phyloP scores from a whole-genome alignment of 2,329 filamentous ascomycete genomes.

The Arthroderma uncinatum region DNA sequence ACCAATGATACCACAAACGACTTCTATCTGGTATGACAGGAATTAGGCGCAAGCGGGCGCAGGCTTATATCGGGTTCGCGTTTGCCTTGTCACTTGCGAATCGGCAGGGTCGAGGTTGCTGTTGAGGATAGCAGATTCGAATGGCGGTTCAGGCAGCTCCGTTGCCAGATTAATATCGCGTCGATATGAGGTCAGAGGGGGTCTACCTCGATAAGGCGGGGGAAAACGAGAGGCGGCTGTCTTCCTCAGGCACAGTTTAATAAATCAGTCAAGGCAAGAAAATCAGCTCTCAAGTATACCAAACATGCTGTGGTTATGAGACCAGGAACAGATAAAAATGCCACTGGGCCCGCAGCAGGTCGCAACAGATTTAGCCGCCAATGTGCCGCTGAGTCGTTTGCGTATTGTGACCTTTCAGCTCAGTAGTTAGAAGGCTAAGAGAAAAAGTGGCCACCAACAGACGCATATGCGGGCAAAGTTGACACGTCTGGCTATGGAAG shows the following conservation, averaged over 20 bases:
- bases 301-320: conserved; percentile 1
- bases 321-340: neutral
- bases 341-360: neutral
- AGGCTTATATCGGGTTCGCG: neutral
- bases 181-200: neutral
- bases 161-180: neutral
- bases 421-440: neutral
- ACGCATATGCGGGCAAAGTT: neutral
- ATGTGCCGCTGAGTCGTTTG: neutral
- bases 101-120: neutral
- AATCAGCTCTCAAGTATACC: neutral
- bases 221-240: neutral
- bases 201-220: neutral
- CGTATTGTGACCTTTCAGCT: neutral
- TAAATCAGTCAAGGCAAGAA: neutral
- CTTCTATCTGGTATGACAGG: neutral
- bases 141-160: neutral
- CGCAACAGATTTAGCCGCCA: conserved; percentile 1
- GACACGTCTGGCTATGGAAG: neutral
- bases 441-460: neutral
- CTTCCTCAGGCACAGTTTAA: conserved; percentile 2
- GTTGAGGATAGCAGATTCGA: neutral
- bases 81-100: neutral
- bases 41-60: neutral
- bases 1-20: neutral